A percentile compares a stretch with the other conserved stretches of the same genome.
These are phyloP conservation scores for Escovopsis sp. DNA, from an alignment of 2,329 filamentous ascomycete genomes.

Conservation along the genomic window DNA sequence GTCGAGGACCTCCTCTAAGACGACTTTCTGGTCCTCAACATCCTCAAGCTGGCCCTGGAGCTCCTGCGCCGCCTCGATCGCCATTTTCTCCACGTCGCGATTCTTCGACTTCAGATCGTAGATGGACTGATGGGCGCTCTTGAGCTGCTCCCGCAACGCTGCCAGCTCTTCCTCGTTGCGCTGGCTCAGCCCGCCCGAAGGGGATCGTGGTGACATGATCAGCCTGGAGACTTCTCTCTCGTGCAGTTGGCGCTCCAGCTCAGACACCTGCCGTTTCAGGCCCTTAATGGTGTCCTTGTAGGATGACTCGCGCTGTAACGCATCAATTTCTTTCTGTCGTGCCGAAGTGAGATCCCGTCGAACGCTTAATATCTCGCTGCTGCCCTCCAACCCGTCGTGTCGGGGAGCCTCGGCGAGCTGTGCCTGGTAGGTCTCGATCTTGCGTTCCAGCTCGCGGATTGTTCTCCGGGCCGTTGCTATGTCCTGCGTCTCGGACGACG, in stretches of 20 bases:
- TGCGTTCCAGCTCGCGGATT: slow-evolving; percentile 49
- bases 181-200: slow-evolving; percentile 8
- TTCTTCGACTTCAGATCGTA: slow-evolving; percentile 37
- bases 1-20: slow-evolving; percentile 43
- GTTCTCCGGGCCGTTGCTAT: slow-evolving; percentile 45
- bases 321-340: slow-evolving; percentile 50
- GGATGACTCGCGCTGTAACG: slow-evolving; percentile 48
- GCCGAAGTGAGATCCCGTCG: slow-evolving; percentile 48
- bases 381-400: slow-evolving; percentile 25
- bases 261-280: slow-evolving; percentile 49
- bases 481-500: slow-evolving; percentile 35
- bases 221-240: slow-evolving; percentile 44
- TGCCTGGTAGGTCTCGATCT: slow-evolving; percentile 39
- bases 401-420: slow-evolving; percentile 21
- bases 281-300: slow-evolving; percentile 48
- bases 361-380: slow-evolving; percentile 43
- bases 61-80: slow-evolving; percentile 26
- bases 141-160: slow-evolving; percentile 45
- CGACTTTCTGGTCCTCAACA: slow-evolving; percentile 43
- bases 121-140: slow-evolving; percentile 42
- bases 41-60: slow-evolving; percentile 41
- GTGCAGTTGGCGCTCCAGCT: slow-evolving; percentile 53
- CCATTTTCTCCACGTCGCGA: slow-evolving; percentile 35
- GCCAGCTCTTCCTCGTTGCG: slow-evolving; percentile 32
- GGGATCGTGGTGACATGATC: slow-evolving; percentile 29